These are phyloP conservation scores for Dactylellina leptospora DNA, from an alignment of 2,329 filamentous ascomycete genomes.

Conservation along the genomic window DNA sequence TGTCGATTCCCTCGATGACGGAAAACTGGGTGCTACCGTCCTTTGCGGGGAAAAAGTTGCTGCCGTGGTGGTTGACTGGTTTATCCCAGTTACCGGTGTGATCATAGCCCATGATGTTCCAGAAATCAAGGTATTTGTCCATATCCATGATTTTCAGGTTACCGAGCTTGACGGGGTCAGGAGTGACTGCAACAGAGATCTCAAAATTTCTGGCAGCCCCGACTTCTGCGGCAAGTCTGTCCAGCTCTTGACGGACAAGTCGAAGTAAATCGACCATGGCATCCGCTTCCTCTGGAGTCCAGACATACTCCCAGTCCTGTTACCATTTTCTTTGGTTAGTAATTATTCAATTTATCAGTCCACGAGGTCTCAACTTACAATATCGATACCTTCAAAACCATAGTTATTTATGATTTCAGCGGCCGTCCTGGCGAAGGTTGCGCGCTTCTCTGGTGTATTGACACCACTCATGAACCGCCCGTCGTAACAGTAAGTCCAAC, in stretches of 20 bases:
- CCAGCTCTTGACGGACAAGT: conserved; percentile 68
- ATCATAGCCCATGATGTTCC: conserved; percentile 89
- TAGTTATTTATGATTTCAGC: conserved; percentile 80
- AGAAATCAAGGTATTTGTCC: conserved; percentile 75
- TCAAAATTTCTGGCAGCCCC: conserved; percentile 60
- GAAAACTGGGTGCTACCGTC: conserved; percentile 77
- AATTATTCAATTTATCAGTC: background rate
- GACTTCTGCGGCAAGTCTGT: conserved; percentile 64
- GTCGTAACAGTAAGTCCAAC: conserved; percentile 74
- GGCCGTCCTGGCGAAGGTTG: conserved; percentile 74
- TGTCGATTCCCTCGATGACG: conserved; percentile 73
- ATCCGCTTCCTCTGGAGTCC: conserved; percentile 64
- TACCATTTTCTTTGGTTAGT: background rate
- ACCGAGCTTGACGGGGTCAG: conserved; percentile 65
- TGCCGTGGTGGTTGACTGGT: conserved; percentile 76
- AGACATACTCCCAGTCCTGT: conserved; percentile 53
- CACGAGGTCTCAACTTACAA: conserved; percentile 58
- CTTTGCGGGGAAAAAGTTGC: conserved; percentile 74
- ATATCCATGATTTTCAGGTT: conserved; percentile 71
- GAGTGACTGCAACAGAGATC: conserved; percentile 64
- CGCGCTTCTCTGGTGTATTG: conserved; percentile 70
- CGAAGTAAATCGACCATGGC: conserved; percentile 70
- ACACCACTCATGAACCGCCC: conserved; percentile 73
- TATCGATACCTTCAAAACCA: conserved; percentile 77
- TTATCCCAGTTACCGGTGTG: conserved; percentile 82